Base-by-base conservation (phyloP, 495 filamentous ascomycete genomes). In the Penicillium crystallinum region DNA sequence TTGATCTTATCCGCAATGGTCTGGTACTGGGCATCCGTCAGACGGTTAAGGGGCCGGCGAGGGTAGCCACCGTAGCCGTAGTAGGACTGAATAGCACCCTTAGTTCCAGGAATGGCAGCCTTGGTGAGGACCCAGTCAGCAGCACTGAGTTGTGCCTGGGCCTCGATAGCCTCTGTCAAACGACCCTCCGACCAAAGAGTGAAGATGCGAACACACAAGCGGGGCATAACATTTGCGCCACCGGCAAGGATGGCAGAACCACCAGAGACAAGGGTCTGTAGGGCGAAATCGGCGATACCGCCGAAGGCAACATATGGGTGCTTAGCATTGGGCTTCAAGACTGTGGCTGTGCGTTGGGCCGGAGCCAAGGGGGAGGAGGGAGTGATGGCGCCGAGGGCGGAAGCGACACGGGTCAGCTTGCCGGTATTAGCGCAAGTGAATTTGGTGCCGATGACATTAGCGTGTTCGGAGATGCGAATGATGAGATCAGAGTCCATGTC, bases 401-500 rank as follows among this genome's bases (percentile, higher is more conserved):
- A 60, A n/a, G 90, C 89, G 8, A 95, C 89, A 30, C 90, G 82
- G 8, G 89, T 90, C 51, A 95, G 74, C 72, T 95, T 95, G 40
- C 90, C 90, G 0, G 89, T 93, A 70, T 88, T 91, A 39, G 87
- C 90, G 61, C 90, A 92, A 18, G 90, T 95, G 78, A 95, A 95
- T 66, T 95, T 95, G 40, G 89, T 91, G 44, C 90, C 89, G 52
- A 89, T 74, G 59, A 95, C 85, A 66, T 95, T 95, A 42, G 86
- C 84, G 64, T 95, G 89, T 55, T 85, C 70, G 18, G 87, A 88
- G 36, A 95, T 81, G 62, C 77, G 81, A 66, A 93, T 89, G 56
- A 95, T 80, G 43, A 93, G 79, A 63, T 95, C 90, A 30, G 84
- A 89, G 77, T 92, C 89, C 86, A 95, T 88, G 64, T 95, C 90